A percentile compares a stretch with the other conserved stretches of the same genome.
These are phyloP conservation scores for Metschnikowia dekortorum DNA, from an alignment of 805 yeast genomes.

Conservation along the genomic window DNA sequence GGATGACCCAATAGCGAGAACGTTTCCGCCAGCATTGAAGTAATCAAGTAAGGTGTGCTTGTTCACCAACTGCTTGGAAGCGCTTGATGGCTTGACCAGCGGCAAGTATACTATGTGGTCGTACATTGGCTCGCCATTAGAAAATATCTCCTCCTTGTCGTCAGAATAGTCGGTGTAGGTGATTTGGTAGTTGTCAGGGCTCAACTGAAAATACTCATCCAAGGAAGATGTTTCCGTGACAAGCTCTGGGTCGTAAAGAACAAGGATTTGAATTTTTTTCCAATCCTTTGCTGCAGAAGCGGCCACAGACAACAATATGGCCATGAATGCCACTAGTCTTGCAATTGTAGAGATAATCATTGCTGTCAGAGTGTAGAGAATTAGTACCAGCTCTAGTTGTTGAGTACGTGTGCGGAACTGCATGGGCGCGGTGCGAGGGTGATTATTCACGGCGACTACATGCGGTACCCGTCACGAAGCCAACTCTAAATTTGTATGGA, in stretches of 20 bases:
- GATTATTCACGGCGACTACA: not conserved
- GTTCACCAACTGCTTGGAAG: conserved; percentile 30
- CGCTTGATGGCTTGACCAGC: conserved; percentile 28
- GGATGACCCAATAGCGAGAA: conserved; percentile 59
- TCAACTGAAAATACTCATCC: conserved; percentile 9
- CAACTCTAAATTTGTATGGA: not conserved
- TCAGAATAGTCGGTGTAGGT: conserved; percentile 23
- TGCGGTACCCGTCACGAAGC: not conserved
- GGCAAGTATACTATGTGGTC: conserved; percentile 36
- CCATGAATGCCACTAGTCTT: conserved; percentile 10
- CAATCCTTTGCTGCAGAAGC: conserved; percentile 6
- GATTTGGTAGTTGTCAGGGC: conserved; percentile 10
- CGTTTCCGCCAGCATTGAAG: conserved; percentile 66
- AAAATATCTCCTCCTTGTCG: conserved; percentile 19
- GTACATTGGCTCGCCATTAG: conserved; percentile 21
- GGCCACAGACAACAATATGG: conserved; percentile 9
- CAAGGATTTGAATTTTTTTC: conserved; percentile 21
- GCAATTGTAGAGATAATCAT: conserved; percentile 15
- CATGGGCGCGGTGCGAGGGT: not conserved
- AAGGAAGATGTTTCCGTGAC: conserved; percentile 7
- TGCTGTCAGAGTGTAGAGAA: not conserved
- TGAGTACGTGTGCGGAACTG: conserved; percentile 19
- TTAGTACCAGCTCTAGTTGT: not conserved
- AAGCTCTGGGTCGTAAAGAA: conserved; percentile 30
- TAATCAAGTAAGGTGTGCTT: conserved; percentile 51